Evolutionary conservation across 208 protist genomes (phyloP).

Genomic region (Leishmania guyanensis): DNA sequence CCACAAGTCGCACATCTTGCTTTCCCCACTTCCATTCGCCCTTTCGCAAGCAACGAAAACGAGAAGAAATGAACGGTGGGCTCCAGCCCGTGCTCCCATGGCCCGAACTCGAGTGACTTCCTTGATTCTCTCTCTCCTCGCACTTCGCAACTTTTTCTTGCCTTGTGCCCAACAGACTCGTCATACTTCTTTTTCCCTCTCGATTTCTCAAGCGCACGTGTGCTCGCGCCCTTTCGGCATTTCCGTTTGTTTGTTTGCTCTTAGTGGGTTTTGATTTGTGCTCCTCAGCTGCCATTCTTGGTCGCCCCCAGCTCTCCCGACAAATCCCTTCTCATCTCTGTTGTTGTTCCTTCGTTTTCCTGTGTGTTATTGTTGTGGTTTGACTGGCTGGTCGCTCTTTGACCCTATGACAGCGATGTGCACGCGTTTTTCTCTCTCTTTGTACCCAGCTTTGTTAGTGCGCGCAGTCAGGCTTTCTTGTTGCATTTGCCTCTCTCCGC

Average conservation of each 20-base stretch:
- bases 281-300: background rate
- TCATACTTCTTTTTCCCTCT: background rate
- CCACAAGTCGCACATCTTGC: conserved; percentile 2
- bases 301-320: no score
- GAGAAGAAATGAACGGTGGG: conserved; percentile 1
- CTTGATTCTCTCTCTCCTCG: conserved; percentile 1
- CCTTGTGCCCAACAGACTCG: background rate
- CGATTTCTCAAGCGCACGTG: no score
- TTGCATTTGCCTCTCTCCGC: background rate
- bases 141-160: background rate
- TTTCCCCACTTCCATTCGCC: background rate
- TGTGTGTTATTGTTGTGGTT: background rate
- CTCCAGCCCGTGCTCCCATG: background rate
- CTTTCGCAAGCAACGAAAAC: background rate
- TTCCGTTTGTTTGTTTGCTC: background rate
- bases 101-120: background rate
- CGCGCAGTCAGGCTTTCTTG: background rate
- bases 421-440: no score
- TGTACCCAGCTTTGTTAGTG: no score
- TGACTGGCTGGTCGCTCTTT: background rate
- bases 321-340: background rate
- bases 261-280: background rate
- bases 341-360: conserved; percentile 13
- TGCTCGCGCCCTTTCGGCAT: no score
- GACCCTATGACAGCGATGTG: no score